phyloP scores from a whole-genome alignment of 2,329 filamentous ascomycete genomes.

The Monosporascus sp. region DNA sequence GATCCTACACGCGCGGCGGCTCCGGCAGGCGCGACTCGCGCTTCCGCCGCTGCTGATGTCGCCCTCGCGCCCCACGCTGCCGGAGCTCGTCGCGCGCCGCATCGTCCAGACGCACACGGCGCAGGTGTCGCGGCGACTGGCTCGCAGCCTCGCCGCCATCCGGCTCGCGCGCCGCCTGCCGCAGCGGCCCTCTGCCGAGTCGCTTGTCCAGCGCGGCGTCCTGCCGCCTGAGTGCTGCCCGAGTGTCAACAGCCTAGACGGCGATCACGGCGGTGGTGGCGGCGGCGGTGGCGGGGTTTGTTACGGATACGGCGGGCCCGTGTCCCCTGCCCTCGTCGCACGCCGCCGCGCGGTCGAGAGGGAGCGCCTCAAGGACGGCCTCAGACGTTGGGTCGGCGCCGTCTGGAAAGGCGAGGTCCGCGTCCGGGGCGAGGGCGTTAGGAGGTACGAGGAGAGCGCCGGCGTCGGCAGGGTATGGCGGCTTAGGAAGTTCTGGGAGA shows the following conservation, averaged over 20 bases:
- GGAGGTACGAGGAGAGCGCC: constrained; percentile 42
- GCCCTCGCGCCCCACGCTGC: constrained; percentile 52
- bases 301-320: background rate
- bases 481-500: constrained; percentile 62
- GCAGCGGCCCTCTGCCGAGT: constrained; percentile 52
- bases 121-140: constrained; percentile 58
- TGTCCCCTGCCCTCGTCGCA: constrained; percentile 56
- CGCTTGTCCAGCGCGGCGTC: constrained; percentile 58
- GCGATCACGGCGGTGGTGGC: constrained; percentile 16
- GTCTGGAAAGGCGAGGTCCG: constrained; percentile 50
- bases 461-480: constrained; percentile 56
- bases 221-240: constrained; percentile 56
- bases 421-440: constrained; percentile 43
- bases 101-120: constrained; percentile 66
- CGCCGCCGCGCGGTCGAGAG: constrained; percentile 58
- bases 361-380: constrained; percentile 61
- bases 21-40: constrained; percentile 48
- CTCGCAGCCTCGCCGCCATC: constrained; percentile 60
- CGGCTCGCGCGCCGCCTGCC: constrained; percentile 58
- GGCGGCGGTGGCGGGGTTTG: background rate
- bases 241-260: constrained; percentile 27
- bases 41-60: constrained; percentile 53
- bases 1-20: constrained; percentile 58
- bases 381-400: constrained; percentile 60
- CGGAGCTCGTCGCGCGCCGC: constrained; percentile 56